Base-by-base conservation (phyloP, 2,329 filamentous ascomycete species). In the Alternaria sp. region DNA sequence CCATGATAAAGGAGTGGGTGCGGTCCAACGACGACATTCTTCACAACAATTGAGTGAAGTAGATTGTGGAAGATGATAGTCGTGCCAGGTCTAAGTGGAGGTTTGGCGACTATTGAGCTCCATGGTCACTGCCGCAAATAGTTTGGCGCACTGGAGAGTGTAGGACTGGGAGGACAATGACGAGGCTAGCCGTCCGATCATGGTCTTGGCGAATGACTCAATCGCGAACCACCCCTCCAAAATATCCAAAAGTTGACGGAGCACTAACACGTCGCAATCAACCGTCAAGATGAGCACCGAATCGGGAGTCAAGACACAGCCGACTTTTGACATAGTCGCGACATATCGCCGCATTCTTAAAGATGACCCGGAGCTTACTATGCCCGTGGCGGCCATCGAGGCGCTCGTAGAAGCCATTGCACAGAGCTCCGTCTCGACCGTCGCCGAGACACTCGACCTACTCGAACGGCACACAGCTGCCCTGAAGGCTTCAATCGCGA, bases 311-410 rank as follows among this genome's bases (percentile, higher is more conserved):
- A 69, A 66, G 30, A 55, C 69, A 5, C 53, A 66, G 38, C 65
- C 75, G 18, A 60, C 63, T 7, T 83, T 82, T 71, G 81, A 84
- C 78, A 89, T 92, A 63, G 88, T 91, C 69, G 80, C 84, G 57
- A 87, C 87, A 48, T 92, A 92, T 82, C 84, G 87, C 71, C 81
- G 83, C 51, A 85, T 91, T 50, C 85, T 92, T 62, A 75, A 75
- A 60, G 85, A 86, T 53, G 93, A 98, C 78, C 86, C 91, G 11
- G 92, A 97, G 64, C 86, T 98, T 54, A 97, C 94, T 36, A 97
- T 97, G 88, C 94, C 95, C 65, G 92, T 99, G 57, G 95, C 95
- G 20, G 93, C 94, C 60, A 97, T 97, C 76, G 92, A 97, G 81
- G 90, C 93, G 28, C 86, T 99, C 61, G 95, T 98, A 69, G 88